Evolutionary conservation across 495 filamentous ascomycete genomes (phyloP), one percentile per base, ranked within the genome.

Genomic region (Penicillium longicatenatum): DNA sequence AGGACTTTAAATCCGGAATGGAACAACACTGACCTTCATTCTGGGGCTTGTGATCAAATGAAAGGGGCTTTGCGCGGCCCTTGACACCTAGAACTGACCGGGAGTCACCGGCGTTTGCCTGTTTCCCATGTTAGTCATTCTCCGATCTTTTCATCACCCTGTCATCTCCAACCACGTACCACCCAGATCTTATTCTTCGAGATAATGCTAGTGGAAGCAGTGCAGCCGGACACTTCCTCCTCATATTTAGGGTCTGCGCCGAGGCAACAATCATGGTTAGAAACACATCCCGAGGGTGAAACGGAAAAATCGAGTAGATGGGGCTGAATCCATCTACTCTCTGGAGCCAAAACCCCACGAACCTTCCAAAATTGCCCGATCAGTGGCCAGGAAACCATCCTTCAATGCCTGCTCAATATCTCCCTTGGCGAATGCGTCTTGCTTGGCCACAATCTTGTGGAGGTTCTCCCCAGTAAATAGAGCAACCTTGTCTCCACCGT

Each of bases 21-120:
- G 26, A 44, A 37, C 5, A 14, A 9, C 14, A 63, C 75, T 50
- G 63, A 96, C 94, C 91, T 83, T 98, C 94, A 61, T 98, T 98
- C 71, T 97, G 92, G 14, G 94, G 94, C 76, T 98, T 98, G 79
- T 98, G 94, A 69, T 98, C 94, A 71, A 93, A 95, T 7, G 94
- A 98, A 50, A 98, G 80, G 14, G 95, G 94, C 74, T 98, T 98
- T 55, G 94, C 94, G 64, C 93, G 84, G 63, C 94, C 94, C 76
- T 97, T 98, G 56, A 98, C 88, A 53, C 95, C 94, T 58, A 98
- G 72, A 4, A 98, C 94, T 58, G 87, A 90, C 75, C 94, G 84
- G 42, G 94, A 98, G 75, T 98, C 94, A 65, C 94, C 94, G 57
- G 94, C 90, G 72, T 98, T 98, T 41, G 89, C 94, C 94, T 98